These are phyloP conservation scores for Cydonia oblonga DNA, from an alignment of 331 rosid genomes.

Conservation along the genomic window DNA sequence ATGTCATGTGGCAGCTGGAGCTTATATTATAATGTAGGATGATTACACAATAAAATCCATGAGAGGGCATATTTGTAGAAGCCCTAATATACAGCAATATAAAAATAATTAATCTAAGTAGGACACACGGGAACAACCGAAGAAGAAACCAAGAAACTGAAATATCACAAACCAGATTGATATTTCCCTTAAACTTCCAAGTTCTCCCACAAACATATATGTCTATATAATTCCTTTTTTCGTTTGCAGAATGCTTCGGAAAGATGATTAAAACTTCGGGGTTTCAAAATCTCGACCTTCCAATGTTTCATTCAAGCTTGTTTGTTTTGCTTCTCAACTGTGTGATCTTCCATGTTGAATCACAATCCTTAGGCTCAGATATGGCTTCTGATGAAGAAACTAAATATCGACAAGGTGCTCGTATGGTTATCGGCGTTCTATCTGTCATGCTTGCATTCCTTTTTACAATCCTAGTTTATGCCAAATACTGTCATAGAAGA, in stretches of 20 bases:
- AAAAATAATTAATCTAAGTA: constrained; percentile 14
- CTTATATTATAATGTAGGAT: not conserved
- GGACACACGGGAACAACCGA: constrained; percentile 14
- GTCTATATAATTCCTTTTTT: not conserved
- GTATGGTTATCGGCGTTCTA: constrained; percentile 50
- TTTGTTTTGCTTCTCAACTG: constrained; percentile 22
- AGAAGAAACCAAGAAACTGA: constrained; percentile 32
- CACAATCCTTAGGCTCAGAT: constrained; percentile 14
- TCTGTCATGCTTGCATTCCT: constrained; percentile 56
- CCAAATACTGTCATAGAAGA: constrained; percentile 49
- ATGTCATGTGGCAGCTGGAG: constrained; percentile 2
- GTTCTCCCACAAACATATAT: not conserved
- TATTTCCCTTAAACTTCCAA: not conserved
- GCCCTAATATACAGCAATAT: not conserved
- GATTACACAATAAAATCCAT: constrained; percentile 10
- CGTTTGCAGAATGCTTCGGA: constrained; percentile 18
- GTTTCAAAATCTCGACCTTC: constrained; percentile 1
- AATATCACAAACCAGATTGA: not conserved
- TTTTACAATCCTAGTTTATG: constrained; percentile 54
- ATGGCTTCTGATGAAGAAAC: not conserved
- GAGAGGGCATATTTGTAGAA: constrained; percentile 1
- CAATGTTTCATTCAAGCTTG: constrained; percentile 24
- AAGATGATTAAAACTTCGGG: constrained; percentile 7
- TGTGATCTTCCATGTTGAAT: constrained; percentile 31
- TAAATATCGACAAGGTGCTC: constrained; percentile 47